A percentile compares a stretch with the other conserved stretches of the same genome.
phyloP scores from a whole-genome alignment of 768 basidiomycete genomes.

The Lentinula detonsa region DNA sequence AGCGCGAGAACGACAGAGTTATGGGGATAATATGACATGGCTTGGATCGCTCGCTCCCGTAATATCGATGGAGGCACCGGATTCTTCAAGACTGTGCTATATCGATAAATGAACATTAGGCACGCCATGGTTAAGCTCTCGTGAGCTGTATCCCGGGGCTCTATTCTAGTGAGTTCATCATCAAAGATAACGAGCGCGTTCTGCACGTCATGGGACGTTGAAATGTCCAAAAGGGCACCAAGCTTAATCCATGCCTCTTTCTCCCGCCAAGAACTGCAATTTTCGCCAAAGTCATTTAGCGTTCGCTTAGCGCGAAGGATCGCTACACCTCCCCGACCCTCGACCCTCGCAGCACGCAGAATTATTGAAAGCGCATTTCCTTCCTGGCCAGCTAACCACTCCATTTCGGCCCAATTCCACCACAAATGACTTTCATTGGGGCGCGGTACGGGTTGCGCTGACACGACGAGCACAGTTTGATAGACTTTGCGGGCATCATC shows the following conservation, averaged over 20 bases:
- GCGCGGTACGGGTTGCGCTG: constrained; percentile 28
- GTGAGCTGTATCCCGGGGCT: constrained; percentile 21
- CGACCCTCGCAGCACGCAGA: constrained; percentile 46
- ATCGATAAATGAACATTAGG: constrained; percentile 55
- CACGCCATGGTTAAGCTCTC: constrained; percentile 56
- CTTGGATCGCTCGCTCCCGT: constrained; percentile 49
- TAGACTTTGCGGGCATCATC: constrained; percentile 78
- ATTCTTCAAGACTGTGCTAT: constrained; percentile 47
- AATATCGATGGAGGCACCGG: constrained; percentile 53
- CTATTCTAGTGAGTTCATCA: constrained; percentile 20
- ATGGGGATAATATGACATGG: constrained; percentile 52
- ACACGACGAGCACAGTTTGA: constrained; percentile 52
- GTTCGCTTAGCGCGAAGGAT: constrained; percentile 59
- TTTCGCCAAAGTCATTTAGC: constrained; percentile 43
- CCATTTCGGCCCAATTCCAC: constrained; percentile 85
- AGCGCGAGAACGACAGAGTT: constrained; percentile 70
- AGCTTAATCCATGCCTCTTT: constrained; percentile 63
- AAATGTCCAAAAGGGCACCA: constrained; percentile 57
- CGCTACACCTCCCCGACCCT: constrained; percentile 45
- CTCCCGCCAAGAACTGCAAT: constrained; percentile 41
- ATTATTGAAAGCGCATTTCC: constrained; percentile 49
- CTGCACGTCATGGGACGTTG: constrained; percentile 37
- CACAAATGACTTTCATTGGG: constrained; percentile 45
- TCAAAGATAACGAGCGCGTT: constrained; percentile 41
- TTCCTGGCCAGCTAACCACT: constrained; percentile 57